These are phyloP conservation scores for Gynostemma pentaphyllum DNA, from an alignment of 306 rosid genomes.

Conservation along the genomic window DNA sequence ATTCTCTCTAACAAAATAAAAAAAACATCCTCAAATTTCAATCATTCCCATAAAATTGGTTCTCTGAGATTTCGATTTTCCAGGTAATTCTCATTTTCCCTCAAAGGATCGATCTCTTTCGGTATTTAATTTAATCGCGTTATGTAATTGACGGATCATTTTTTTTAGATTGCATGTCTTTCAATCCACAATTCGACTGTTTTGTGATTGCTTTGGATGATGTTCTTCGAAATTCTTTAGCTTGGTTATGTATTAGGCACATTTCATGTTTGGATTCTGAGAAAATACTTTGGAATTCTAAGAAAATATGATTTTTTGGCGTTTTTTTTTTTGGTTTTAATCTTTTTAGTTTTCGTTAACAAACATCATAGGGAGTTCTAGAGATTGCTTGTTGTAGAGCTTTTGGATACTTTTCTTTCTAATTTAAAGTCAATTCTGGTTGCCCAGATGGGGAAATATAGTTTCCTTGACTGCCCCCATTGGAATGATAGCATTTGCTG, in stretches of 20 bases:
- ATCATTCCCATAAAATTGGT: neutral
- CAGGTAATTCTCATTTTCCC: neutral
- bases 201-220: constrained; percentile 1
- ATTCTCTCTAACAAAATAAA: neutral
- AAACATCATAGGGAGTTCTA: neutral
- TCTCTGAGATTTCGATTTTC: neutral
- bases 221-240: neutral
- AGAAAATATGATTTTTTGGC: neutral
- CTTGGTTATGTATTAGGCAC: neutral
- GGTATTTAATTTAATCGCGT: neutral
- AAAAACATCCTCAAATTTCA: neutral
- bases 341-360: too few relatives aligned
- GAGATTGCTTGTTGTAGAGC: neutral
- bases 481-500: neutral
- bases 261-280: neutral
- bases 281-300: neutral
- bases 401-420: neutral
- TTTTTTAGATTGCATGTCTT: neutral
- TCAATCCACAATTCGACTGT: neutral
- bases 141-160: neutral
- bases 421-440: neutral
- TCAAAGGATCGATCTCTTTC: neutral
- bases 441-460: too few relatives aligned
- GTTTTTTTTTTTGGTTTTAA: neutral
- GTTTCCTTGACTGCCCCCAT: neutral